Conservation (phyloP, 306 rosid genomes). For the Gleditsia sinensis region DNA sequence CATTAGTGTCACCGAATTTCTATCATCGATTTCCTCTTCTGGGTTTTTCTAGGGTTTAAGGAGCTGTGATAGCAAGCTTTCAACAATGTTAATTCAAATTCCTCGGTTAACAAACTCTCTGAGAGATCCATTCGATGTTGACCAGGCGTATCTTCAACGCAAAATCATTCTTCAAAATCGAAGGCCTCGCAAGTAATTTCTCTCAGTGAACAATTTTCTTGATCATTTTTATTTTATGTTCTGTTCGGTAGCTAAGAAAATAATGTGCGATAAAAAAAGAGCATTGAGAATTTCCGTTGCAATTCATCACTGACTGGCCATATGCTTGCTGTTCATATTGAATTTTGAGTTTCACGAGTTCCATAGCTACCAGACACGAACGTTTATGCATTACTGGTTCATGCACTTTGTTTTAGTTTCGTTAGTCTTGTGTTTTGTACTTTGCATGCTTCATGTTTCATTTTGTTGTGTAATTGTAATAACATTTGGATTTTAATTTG, state of each 20-base stretch:
- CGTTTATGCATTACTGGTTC: background rate
- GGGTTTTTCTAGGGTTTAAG: background rate
- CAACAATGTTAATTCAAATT: slow-evolving; percentile 50
- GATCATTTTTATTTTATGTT: background rate
- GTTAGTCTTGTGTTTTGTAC: background rate
- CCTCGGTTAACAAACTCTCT: slow-evolving; percentile 58
- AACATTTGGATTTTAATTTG: background rate
- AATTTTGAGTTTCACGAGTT: background rate
- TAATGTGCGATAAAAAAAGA: background rate
- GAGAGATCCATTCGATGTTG: slow-evolving; percentile 52
- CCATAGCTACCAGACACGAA: background rate
- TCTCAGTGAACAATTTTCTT: background rate
- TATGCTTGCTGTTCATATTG: background rate
- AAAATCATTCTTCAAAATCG: slow-evolving; percentile 42
- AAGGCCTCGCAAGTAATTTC: slow-evolving; percentile 40
- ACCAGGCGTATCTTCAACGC: slow-evolving; percentile 53
- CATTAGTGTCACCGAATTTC: background rate
- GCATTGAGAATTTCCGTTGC: background rate
- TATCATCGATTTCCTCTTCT: background rate
- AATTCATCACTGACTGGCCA: background rate
- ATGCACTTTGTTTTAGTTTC: slow-evolving; percentile 1
- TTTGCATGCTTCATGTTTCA: slow-evolving; percentile 7
- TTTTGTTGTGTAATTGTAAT: slow-evolving; percentile 1
- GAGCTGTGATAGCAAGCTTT: background rate
- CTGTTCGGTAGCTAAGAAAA: slow-evolving; percentile 14